Conservation (phyloP, 768 basidiomycete species). For the Xerocomellus dryophilus region DNA sequence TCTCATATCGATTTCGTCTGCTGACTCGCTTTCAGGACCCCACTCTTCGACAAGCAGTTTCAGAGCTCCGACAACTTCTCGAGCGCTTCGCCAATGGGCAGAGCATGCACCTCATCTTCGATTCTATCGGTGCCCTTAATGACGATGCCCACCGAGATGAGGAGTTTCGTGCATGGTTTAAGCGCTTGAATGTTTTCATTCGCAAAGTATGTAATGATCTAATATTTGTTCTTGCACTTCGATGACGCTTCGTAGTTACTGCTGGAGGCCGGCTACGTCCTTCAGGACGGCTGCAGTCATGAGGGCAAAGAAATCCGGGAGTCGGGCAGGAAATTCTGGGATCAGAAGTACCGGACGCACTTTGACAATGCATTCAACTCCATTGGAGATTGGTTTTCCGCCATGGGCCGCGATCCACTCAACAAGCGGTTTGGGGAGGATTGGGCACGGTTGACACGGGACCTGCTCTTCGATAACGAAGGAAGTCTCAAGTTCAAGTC, state of each 20-base stretch:
- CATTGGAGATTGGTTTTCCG: conserved; percentile 74
- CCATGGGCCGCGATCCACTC: conserved; percentile 80
- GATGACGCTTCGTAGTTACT: conserved; percentile 44
- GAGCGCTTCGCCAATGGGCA: conserved; percentile 85
- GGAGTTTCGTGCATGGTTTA: conserved; percentile 74
- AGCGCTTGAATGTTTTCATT: conserved; percentile 54
- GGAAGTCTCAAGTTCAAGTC: conserved; percentile 88
- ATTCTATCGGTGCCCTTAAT: conserved; percentile 68
- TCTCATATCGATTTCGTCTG: conserved; percentile 11
- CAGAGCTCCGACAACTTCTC: conserved; percentile 73
- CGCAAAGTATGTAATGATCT: conserved; percentile 48
- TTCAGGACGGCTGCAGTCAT: conserved; percentile 70
- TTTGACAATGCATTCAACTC: conserved; percentile 78
- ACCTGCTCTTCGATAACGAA: conserved; percentile 74
- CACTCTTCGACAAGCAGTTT: conserved; percentile 51
- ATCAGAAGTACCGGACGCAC: conserved; percentile 66
- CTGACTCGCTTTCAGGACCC: conserved; percentile 42
- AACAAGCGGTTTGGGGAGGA: conserved; percentile 82
- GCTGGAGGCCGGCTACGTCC: conserved; percentile 79
- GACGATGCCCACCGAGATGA: conserved; percentile 73
- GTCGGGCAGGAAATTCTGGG: conserved; percentile 73
- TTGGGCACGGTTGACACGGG: conserved; percentile 75
- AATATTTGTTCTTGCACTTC: not conserved
- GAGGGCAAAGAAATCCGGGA: conserved; percentile 66
- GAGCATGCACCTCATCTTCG: conserved; percentile 64